Evolutionary conservation across 305 asterid species (phyloP), one percentile per base, ranked within the genome.

Genomic region (Galium porrigens): DNA sequence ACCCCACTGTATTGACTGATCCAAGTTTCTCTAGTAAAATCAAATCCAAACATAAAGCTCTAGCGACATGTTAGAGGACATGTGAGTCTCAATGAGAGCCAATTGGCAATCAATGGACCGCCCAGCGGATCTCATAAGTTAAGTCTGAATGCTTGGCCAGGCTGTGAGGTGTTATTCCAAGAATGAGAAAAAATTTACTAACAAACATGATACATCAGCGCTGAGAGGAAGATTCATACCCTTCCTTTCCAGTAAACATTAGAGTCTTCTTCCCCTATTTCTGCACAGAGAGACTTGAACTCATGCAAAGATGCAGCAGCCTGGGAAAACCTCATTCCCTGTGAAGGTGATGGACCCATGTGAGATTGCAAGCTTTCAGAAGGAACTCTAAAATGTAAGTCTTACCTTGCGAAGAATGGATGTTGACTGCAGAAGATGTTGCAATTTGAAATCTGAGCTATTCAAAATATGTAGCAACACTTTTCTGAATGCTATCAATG

Each of bases 271-370:
- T 79, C 90, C 77, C 84, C 86, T 72, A 73, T 74, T 64, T 78
- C 95, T 61, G 89, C 68, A 73, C 94, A 86, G 59, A 85, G 80
- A 61, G 80, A 78, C 85, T 85, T 87, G 72, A 88, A 85, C 78
- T 89, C 96, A 74, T 91, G 95, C 75, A 87, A 79, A 58, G 90
- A 88, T 68, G 96, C 94, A 75, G 95, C 94, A 64, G 98, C 95
- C 82, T 86, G 95, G 66, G 98, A 91, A 79, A 80, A 82, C 73
- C 88, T 82, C 54, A 86, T 71, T 61, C 96, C 98, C 98, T 91
- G 81, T 30, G 61, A 71, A 75, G 63, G 61, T 66, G 56, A 64
- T 65, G 70, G 58, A 52, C 67, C 62, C 74, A 65, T 72, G 68
- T 71, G 69, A 58, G 11, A 64, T 70, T 34, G 15, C 22, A 61